Evolutionary conservation across 2,329 filamentous ascomycete species (phyloP).

Genomic region (Xylaria sp.): DNA sequence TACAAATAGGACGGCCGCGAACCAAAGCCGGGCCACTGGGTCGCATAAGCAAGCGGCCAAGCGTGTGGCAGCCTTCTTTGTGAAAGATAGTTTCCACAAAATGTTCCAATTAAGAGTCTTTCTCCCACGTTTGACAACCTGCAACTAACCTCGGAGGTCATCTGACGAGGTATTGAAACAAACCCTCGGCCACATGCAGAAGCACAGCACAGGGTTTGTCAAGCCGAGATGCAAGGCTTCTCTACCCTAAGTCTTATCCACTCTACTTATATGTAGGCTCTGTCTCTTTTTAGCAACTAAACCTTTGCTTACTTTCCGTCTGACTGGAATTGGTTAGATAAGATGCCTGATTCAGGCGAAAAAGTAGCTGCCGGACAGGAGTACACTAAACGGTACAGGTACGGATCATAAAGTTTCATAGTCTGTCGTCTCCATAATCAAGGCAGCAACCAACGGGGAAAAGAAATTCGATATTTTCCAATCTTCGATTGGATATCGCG

Average conservation of each 20-base stretch:
- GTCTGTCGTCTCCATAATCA: slow-evolving; percentile 1
- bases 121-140: neutral
- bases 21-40: neutral
- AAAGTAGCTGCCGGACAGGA: neutral
- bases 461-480: neutral
- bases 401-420: neutral
- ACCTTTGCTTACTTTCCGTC: neutral
- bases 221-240: neutral
- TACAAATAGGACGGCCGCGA: slow-evolving; percentile 4
- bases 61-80: slow-evolving; percentile 19
- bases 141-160: neutral
- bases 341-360: slow-evolving; percentile 25
- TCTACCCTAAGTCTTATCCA: neutral
- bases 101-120: too few species aligned
- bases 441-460: slow-evolving; percentile 8
- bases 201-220: neutral
- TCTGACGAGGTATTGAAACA: neutral
- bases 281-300: neutral
- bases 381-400: neutral
- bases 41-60: slow-evolving; percentile 25
- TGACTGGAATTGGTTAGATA: neutral
- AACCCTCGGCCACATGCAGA: neutral
- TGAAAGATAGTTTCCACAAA: neutral
- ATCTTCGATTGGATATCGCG: neutral
- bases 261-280: neutral